A percentile compares a stretch with the other conserved stretches of the same genome.
These are phyloP conservation scores for Chionographis japonica DNA, from an alignment of 106 monocot species.

Conservation along the genomic window DNA sequence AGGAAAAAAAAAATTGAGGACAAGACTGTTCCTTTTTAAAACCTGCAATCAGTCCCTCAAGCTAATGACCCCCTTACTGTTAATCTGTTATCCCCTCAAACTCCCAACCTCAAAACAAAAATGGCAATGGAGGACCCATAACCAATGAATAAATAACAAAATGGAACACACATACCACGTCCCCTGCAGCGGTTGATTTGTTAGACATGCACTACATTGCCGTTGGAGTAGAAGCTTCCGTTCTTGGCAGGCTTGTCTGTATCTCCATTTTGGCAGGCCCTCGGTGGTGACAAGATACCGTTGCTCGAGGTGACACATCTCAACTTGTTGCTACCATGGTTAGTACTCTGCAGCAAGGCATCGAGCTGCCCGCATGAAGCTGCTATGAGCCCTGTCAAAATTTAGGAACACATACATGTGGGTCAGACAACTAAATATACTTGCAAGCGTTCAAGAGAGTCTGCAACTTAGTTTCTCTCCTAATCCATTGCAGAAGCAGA, in stretches of 20 bases:
- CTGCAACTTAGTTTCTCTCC: not conserved
- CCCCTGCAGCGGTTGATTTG: not conserved
- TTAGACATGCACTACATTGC: constrained; percentile 63
- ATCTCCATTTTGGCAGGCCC: constrained; percentile 34
- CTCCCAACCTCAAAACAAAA: not conserved
- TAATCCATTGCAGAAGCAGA: not conserved
- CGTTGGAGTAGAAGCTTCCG: constrained; percentile 38
- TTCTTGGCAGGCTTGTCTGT: constrained; percentile 22
- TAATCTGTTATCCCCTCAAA: not conserved
- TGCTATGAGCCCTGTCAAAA: constrained; percentile 50
- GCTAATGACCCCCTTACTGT: not conserved
- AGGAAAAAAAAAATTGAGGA: not conserved
- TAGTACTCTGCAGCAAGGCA: constrained; percentile 15
- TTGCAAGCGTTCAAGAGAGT: too few species aligned
- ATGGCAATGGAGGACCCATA: not conserved
- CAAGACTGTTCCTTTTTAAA: too few species aligned
- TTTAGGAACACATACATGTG: not conserved
- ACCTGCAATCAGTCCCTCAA: constrained; percentile 5
- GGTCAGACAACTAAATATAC: too few species aligned
- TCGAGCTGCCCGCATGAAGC: constrained; percentile 64
- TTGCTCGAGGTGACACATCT: constrained; percentile 9
- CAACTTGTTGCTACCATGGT: not conserved
- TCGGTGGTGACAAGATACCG: constrained; percentile 12
- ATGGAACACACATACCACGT: not conserved
- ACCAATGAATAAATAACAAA: not conserved